A percentile compares a stretch with the other conserved stretches of the same genome.
Evolutionary conservation across 164 flowering plant species (phyloP).

Genomic region (Cinnamomum micranthum): DNA sequence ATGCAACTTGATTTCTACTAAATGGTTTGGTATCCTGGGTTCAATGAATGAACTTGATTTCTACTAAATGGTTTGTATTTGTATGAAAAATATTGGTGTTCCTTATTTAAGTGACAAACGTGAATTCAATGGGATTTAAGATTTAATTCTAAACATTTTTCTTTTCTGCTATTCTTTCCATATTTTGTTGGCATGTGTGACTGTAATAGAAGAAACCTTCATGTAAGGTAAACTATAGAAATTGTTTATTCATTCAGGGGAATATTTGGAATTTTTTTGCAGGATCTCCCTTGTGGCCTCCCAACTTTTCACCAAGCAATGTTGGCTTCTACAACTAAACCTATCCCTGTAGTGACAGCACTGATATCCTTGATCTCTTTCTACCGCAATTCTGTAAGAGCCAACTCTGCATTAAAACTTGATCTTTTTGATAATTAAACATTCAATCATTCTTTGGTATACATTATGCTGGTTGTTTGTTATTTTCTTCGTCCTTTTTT

Average conservation of each 20-base stretch:
- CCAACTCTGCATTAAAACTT: neutral
- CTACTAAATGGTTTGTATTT: neutral
- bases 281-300: constrained; percentile 48
- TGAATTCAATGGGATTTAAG: no score
- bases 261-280: constrained; percentile 15
- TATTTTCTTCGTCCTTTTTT: no score
- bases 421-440: no score
- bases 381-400: constrained; percentile 60
- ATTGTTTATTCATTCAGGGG: neutral
- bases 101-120: no score
- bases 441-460: no score
- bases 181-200: neutral
- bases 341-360: constrained; percentile 69
- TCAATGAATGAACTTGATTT: neutral
- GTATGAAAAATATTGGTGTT: no score
- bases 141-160: no score
- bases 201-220: neutral
- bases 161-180: neutral
- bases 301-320: constrained; percentile 67
- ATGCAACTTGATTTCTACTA: neutral
- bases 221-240: neutral
- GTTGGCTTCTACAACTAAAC: constrained; percentile 63
- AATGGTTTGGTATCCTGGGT: neutral
- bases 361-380: constrained; percentile 65
- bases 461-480: no score